These are phyloP conservation scores for Pinus tabuliformis DNA, from an alignment of 75 land plant genomes.

Conservation along the genomic window DNA sequence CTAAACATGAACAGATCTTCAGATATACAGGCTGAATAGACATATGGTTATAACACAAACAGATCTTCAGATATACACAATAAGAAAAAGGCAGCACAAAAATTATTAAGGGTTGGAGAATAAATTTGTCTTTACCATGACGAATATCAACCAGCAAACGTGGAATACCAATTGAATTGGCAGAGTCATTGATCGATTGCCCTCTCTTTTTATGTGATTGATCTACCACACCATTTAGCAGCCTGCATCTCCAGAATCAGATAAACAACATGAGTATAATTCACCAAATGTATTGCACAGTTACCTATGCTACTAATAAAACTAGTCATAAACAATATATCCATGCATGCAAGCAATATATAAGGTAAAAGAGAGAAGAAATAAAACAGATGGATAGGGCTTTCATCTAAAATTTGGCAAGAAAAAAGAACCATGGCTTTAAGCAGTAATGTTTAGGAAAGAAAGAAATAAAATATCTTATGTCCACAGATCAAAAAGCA, in stretches of 20 bases:
- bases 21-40: neutral
- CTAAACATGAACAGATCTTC: neutral
- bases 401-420: neutral
- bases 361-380: neutral
- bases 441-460: neutral
- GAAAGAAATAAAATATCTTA: neutral
- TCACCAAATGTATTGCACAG: neutral
- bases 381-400: neutral
- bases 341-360: neutral
- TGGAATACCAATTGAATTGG: constrained; percentile 70
- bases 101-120: neutral
- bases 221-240: constrained; percentile 87
- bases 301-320: neutral
- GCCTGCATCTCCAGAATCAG: constrained; percentile 38
- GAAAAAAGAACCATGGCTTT: neutral
- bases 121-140: constrained; percentile 59
- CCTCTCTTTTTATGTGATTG: constrained; percentile 44
- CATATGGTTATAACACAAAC: neutral
- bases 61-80: neutral
- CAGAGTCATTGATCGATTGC: constrained; percentile 64
- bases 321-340: neutral
- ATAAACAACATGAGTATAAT: neutral
- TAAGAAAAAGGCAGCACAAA: constrained; percentile 13
- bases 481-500: neutral
- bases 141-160: constrained; percentile 87